These are phyloP conservation scores for Rosellinia necatrix DNA, from an alignment of 2,329 filamentous ascomycete genomes.

Conservation along the genomic window DNA sequence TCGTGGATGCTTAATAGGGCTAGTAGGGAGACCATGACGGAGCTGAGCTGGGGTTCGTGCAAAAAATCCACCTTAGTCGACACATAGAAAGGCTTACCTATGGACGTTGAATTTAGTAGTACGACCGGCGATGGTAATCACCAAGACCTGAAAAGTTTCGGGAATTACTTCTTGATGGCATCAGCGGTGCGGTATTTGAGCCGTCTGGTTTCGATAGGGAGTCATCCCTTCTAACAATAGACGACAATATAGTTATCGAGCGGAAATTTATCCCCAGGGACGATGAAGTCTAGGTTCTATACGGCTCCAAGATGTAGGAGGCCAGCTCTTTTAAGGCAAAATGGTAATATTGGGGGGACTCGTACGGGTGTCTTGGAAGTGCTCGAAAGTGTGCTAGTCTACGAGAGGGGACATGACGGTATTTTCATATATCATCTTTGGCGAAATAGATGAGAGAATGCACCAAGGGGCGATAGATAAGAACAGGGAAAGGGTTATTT, in stretches of 20 bases:
- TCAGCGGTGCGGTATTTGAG: not conserved
- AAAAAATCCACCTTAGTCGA: no score
- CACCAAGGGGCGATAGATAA: not conserved
- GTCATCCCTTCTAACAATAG: no score
- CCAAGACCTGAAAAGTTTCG: not conserved
- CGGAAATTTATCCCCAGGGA: not conserved
- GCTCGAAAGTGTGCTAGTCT: not conserved
- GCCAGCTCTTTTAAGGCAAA: not conserved
- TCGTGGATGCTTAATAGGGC: not conserved
- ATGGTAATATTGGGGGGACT: not conserved
- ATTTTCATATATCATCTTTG: not conserved
- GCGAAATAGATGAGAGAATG: not conserved
- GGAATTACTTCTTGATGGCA: not conserved
- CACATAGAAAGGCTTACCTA: not conserved
- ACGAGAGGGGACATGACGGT: not conserved
- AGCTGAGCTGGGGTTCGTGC: not conserved
- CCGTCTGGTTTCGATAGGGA: no score
- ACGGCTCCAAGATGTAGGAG: not conserved
- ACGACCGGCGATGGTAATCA: not conserved
- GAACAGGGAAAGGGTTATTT: not conserved
- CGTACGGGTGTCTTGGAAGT: not conserved
- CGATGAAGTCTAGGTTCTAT: not conserved
- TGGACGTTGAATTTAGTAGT: not conserved
- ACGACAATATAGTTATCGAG: not conserved
- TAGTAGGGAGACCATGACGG: not conserved